These are phyloP conservation scores for Acacia melanoxylon DNA, from an alignment of 306 rosid species.

Conservation along the genomic window DNA sequence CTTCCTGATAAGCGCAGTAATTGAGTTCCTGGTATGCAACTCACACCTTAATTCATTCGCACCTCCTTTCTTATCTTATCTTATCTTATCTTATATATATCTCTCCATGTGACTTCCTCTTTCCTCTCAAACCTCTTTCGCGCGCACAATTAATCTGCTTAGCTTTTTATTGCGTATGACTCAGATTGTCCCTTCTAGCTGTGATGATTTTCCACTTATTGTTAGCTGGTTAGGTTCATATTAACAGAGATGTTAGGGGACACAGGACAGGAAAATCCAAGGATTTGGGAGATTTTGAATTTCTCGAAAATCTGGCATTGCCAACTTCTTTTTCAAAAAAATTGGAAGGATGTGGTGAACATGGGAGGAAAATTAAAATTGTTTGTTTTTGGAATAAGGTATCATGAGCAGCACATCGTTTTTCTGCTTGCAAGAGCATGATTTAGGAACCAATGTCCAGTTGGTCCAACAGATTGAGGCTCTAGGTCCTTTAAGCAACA, in stretches of 20 bases:
- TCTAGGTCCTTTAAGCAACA: no score
- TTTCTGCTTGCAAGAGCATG: slow-evolving; percentile 38
- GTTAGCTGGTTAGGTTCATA: not conserved
- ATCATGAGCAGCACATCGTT: slow-evolving; percentile 29
- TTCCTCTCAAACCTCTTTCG: not conserved
- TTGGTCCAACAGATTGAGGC: no score
- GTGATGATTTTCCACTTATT: not conserved
- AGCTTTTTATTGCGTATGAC: not conserved
- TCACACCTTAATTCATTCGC: not conserved
- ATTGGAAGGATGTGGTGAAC: not conserved
- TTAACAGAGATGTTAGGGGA: not conserved
- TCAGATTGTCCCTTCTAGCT: not conserved
- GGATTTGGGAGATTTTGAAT: not conserved
- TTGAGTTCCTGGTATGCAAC: slow-evolving; percentile 72
- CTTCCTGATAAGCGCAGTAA: slow-evolving; percentile 73
- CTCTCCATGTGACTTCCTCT: slow-evolving; percentile 20
- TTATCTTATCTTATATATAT: not conserved
- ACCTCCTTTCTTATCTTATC: not conserved
- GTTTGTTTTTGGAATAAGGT: slow-evolving; percentile 26
- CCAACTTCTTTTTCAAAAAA: not conserved
- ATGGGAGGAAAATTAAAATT: not conserved
- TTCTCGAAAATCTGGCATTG: not conserved
- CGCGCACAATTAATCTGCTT: not conserved
- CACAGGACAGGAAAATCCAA: not conserved
- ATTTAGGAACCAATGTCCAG: not conserved